These are phyloP conservation scores for Pichia kudriavzevii DNA, from an alignment of 1,139 yeast genomes.

Conservation along the genomic window DNA sequence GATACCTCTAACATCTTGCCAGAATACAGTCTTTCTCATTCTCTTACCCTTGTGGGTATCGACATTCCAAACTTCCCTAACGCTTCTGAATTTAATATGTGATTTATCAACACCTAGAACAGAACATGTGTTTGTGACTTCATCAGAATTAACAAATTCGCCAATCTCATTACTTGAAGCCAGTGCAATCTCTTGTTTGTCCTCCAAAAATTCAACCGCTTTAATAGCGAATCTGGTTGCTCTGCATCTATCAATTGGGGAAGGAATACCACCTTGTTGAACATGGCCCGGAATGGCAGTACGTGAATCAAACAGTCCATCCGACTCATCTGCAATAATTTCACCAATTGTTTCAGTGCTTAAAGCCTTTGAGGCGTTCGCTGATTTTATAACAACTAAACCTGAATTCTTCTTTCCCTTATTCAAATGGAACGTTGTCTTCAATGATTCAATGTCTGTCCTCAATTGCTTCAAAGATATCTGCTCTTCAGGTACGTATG, in stretches of 20 bases:
- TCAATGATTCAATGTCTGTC: constrained; percentile 52
- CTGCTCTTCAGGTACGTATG: constrained; percentile 70
- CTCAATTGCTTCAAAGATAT: constrained; percentile 50
- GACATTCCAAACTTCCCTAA: constrained; percentile 69
- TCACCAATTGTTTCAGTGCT: constrained; percentile 77
- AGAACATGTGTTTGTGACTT: constrained; percentile 56
- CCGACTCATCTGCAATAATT: constrained; percentile 70
- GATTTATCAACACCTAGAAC: constrained; percentile 83
- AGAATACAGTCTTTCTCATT: constrained; percentile 83
- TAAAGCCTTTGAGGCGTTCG: constrained; percentile 74
- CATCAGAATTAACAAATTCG: constrained; percentile 22
- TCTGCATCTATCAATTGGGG: constrained; percentile 88
- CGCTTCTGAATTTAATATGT: constrained; percentile 64
- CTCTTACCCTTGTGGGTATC: constrained; percentile 77
- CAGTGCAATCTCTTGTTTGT: constrained; percentile 26
- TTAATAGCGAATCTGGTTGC: constrained; percentile 87
- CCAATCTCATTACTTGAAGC: constrained; percentile 26
- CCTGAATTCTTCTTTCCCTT: constrained; percentile 66
- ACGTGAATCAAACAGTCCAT: constrained; percentile 77
- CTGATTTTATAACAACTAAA: constrained; percentile 77
- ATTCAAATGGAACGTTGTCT: constrained; percentile 49
- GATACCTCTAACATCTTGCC: constrained; percentile 67
- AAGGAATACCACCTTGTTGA: constrained; percentile 95
- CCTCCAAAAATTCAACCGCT: constrained; percentile 81
- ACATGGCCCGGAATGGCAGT: constrained; percentile 98